Conservation (phyloP, 2,329 filamentous ascomycete species). For the Phialophora expanda region DNA sequence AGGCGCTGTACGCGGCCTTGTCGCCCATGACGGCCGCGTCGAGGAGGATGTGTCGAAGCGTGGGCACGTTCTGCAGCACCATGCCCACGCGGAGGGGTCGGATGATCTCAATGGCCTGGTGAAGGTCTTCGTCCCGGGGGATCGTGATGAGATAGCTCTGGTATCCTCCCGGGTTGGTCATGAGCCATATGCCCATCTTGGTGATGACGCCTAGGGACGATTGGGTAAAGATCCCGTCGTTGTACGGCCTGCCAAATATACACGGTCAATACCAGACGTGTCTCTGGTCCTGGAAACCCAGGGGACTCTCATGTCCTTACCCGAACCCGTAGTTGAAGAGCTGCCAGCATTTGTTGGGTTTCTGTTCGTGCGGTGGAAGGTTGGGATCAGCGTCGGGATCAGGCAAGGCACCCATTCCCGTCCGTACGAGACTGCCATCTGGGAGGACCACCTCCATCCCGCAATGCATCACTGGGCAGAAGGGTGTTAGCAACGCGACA, state of each 20-base stretch:
- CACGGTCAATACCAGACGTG: no score
- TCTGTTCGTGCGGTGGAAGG: conserved; percentile 26
- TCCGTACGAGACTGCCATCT: conserved; percentile 47
- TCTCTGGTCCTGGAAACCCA: no score
- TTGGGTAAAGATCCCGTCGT: conserved; percentile 56
- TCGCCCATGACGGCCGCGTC: conserved; percentile 50
- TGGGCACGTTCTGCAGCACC: conserved; percentile 57
- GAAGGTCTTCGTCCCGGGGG: conserved; percentile 56
- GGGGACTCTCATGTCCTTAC: not conserved
- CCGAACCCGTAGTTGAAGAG: conserved; percentile 37
- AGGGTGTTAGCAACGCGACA: conserved; percentile 20
- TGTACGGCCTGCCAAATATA: not conserved
- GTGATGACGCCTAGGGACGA: conserved; percentile 50
- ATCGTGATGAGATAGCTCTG: conserved; percentile 54
- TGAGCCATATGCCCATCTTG: conserved; percentile 8
- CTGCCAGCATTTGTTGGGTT: conserved; percentile 50
- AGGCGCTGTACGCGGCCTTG: conserved; percentile 38
- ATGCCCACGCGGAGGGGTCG: conserved; percentile 46
- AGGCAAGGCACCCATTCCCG: conserved; percentile 49
- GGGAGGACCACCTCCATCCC: conserved; percentile 53
- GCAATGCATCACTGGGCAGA: conserved; percentile 47
- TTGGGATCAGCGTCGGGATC: conserved; percentile 20
- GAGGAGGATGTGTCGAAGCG: conserved; percentile 53
- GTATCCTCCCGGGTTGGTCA: conserved; percentile 59
- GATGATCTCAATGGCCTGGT: conserved; percentile 49